Conservation (phyloP, 1,139 yeast species). For the Sugiyamaella japonica region DNA sequence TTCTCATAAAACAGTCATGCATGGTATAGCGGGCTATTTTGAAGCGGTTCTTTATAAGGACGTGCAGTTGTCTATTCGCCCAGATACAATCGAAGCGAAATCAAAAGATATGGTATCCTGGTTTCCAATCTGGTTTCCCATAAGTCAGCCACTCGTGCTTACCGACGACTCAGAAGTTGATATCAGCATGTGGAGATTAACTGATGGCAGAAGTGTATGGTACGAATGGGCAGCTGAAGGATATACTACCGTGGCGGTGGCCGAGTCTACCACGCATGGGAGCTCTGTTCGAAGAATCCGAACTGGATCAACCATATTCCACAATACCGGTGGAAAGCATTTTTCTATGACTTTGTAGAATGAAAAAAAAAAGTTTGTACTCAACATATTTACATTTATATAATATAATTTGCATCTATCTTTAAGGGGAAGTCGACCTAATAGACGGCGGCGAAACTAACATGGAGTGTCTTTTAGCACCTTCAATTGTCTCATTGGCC, state of each 20-base stretch:
- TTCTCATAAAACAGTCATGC: constrained; percentile 53
- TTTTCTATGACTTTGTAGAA: constrained; percentile 28
- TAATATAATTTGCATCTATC: background rate
- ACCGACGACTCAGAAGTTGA: constrained; percentile 56
- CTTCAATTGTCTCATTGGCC: constrained; percentile 38
- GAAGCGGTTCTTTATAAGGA: constrained; percentile 63
- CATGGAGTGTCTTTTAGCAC: constrained; percentile 36
- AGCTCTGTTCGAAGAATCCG: constrained; percentile 26
- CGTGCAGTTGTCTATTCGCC: constrained; percentile 56
- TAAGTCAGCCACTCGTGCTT: constrained; percentile 51
- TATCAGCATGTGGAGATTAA: constrained; percentile 49
- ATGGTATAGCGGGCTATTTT: constrained; percentile 77
- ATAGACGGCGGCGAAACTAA: constrained; percentile 23
- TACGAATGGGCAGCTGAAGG: constrained; percentile 71
- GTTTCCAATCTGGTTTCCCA: constrained; percentile 77
- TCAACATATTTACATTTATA: background rate
- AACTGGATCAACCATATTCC: constrained; percentile 31
- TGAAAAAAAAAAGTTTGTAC: background rate
- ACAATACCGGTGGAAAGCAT: constrained; percentile 32
- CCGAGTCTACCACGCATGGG: background rate
- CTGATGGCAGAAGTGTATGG: constrained; percentile 53
- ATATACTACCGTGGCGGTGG: constrained; percentile 32
- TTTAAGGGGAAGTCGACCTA: constrained; percentile 9
- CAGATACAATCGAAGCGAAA: constrained; percentile 44
- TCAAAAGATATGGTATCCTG: constrained; percentile 63